A percentile compares a stretch with the other conserved stretches of the same genome.
Conservation (phyloP, 371 early-diverging fungal species). For the Nematocida sp. region DNA sequence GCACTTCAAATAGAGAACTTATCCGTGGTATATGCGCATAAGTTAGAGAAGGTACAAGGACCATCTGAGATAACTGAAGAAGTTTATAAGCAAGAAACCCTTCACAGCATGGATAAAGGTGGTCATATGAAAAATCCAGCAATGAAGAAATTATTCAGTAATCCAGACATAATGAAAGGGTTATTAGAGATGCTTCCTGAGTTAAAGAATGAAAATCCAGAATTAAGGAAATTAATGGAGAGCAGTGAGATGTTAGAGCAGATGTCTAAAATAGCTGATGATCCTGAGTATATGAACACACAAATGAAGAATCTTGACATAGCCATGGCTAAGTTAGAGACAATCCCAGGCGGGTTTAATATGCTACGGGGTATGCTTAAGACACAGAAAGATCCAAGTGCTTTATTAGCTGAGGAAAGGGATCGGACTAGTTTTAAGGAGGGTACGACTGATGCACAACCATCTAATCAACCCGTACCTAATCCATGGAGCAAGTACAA, state of each 20-base stretch:
- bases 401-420: slow-evolving; percentile 18
- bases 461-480: slow-evolving; percentile 53
- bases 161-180: slow-evolving; percentile 66
- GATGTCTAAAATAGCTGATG: slow-evolving; percentile 65
- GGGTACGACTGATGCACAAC: slow-evolving; percentile 45
- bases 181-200: slow-evolving; percentile 68
- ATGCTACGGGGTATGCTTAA: slow-evolving; percentile 69
- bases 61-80: slow-evolving; percentile 37
- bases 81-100: slow-evolving; percentile 22
- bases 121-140: slow-evolving; percentile 60
- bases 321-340: slow-evolving; percentile 70
- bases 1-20: slow-evolving; percentile 49
- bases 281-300: slow-evolving; percentile 69
- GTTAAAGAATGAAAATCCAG: slow-evolving; percentile 67
- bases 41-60: slow-evolving; percentile 15
- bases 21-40: slow-evolving; percentile 56
- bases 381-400: slow-evolving; percentile 67
- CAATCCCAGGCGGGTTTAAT: slow-evolving; percentile 70
- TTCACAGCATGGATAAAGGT: background rate
- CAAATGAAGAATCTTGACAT: slow-evolving; percentile 70
- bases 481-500: slow-evolving; percentile 50
- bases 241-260: slow-evolving; percentile 67
- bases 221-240: slow-evolving; percentile 67
- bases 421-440: slow-evolving; percentile 49
- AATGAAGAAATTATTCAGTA: slow-evolving; percentile 68